A percentile compares a stretch with the other conserved stretches of the same genome.
Conservation (phyloP, 1,139 yeast genomes). For the Debaryomycetaceae sp. region DNA sequence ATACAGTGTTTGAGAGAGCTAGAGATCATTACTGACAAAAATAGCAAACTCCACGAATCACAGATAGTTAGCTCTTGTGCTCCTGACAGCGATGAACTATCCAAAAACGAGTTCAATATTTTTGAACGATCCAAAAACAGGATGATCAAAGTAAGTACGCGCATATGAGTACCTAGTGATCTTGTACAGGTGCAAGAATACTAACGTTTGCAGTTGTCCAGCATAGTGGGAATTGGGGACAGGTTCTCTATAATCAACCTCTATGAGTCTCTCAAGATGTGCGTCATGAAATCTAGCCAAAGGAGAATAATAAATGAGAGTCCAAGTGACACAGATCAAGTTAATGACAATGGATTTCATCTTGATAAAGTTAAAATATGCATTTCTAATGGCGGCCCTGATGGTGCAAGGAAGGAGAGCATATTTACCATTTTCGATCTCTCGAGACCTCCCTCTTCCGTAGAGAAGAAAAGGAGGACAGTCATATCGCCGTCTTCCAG, state of each 20-base stretch:
- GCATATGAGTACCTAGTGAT: neutral
- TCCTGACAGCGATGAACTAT: neutral
- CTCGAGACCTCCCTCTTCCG: neutral
- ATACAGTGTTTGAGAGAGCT: neutral
- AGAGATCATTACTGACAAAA: neutral
- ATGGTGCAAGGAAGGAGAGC: neutral
- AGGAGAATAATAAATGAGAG: neutral
- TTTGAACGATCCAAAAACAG: neutral
- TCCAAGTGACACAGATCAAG: neutral
- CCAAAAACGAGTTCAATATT: neutral
- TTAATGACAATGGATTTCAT: neutral
- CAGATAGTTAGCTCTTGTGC: neutral
- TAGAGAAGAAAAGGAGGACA: neutral
- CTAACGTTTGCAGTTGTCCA: conserved; percentile 2
- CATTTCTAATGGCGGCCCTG: neutral
- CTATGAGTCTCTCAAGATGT: conserved; percentile 1
- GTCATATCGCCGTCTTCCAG: neutral
- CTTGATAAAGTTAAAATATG: conserved; percentile 1
- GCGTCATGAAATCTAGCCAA: neutral
- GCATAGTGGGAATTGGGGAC: neutral
- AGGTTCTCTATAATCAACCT: conserved; percentile 1
- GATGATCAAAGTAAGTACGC: conserved; percentile 8
- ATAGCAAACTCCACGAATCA: neutral
- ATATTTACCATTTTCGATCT: neutral
- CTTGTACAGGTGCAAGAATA: neutral